Conservation (phyloP, 495 filamentous ascomycete species). For the Neurospora sp. region DNA sequence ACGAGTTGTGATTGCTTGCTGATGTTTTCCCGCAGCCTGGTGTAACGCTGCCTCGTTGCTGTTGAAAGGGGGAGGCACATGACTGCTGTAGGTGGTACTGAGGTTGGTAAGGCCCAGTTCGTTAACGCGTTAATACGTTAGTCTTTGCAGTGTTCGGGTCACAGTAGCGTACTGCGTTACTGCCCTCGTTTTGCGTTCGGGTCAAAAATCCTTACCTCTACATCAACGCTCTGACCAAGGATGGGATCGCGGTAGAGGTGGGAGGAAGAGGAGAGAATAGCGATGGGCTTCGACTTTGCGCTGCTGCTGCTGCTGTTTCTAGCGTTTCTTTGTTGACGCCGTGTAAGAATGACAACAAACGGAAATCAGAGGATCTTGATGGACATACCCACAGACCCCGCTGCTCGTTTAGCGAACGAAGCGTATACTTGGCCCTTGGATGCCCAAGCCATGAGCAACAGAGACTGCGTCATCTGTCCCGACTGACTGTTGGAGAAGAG, state of each 20-base stretch:
- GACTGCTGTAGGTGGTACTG: not conserved
- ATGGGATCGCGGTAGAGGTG: not conserved
- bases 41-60: not conserved
- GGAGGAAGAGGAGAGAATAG: not conserved
- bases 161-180: too few species aligned
- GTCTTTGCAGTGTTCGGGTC: too few species aligned
- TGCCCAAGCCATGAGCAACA: not conserved
- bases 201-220: not conserved
- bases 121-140: too few species aligned
- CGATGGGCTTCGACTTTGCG: not conserved
- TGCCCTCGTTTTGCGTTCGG: too few species aligned
- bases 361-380: not conserved
- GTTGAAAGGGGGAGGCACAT: not conserved
- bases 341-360: not conserved
- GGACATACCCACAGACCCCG: not conserved
- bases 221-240: not conserved
- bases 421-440: not conserved
- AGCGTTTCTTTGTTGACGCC: too few species aligned
- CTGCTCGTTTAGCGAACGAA: not conserved
- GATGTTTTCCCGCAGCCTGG: not conserved
- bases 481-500: not conserved
- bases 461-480: not conserved
- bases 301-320: not conserved
- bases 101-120: not conserved
- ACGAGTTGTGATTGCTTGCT: not conserved